Base-by-base conservation (phyloP, 352 stramenopile genomes). In the Phytophthora pini region DNA sequence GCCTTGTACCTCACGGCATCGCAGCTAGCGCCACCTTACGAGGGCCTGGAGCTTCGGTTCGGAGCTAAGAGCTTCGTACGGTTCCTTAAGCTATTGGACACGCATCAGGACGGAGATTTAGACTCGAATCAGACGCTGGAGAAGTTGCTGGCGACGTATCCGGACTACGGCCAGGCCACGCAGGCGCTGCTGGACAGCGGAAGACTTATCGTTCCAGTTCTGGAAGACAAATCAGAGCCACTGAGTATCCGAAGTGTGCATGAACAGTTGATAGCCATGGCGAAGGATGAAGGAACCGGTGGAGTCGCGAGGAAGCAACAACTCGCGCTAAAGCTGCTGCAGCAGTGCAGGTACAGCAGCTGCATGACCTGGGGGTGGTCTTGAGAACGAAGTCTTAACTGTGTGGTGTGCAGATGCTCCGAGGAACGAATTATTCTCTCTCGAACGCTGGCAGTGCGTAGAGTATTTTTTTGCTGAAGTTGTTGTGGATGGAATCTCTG, bases 21-120 rank as follows among this genome's bases (percentile, higher is more conserved):
- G 15, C 75, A 95, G 70, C 49, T 95, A 38, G 87, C 87, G 5
- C 84, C 87, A 12, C 65, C 85, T 0, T 79, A 94, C 46, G 72
- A 89, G 48, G 85, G 87, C 15, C 70, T 93, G 15, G 85, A 95
- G 68, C 69, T 95, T 13, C 85, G 82, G 8, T 92, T 95, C 41
- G 79, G 77, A 11, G 59, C 75, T 55, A 89, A 89, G 45, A 81
- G 61, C 51, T 93, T 94, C 48, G 75, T 75, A 6, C 65, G 79
- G 2, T 70, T 94, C 39, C 49, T 95, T 8, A 62, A 77, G 15
- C 74, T 82, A 45, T 57, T 90, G 7, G 53, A 79, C 9, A 39
- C 27, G 38, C 26, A 65, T 26, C 26, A 54, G n/a, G 38, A 57
- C 24, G 10, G 15, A 24, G 40, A 53, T 29, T 59, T 46, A 15